Evolutionary conservation across 148 eudicot genomes (phyloP).

Genomic region (Suaeda aralocaspica): DNA sequence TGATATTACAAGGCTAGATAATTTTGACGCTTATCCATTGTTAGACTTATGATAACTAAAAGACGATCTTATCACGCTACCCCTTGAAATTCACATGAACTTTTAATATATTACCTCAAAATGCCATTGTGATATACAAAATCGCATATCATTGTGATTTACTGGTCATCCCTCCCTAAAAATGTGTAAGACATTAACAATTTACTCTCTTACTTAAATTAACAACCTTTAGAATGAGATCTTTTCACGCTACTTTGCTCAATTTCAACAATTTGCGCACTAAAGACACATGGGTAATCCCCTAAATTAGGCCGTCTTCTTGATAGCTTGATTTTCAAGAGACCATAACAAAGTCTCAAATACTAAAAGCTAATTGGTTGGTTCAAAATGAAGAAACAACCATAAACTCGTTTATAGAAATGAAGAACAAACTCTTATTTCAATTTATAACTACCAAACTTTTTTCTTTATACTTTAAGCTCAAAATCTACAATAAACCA

Average conservation of each 20-base stretch:
- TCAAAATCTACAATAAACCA: conserved; percentile 1
- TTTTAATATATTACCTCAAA: too few species aligned
- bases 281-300: conserved; percentile 10
- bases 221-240: too few species aligned
- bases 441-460: conserved; percentile 21
- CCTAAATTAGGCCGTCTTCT: conserved; percentile 13
- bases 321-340: neutral
- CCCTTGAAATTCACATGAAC: too few species aligned
- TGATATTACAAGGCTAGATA: too few species aligned
- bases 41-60: too few species aligned
- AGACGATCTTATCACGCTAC: too few species aligned
- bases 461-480: conserved; percentile 16
- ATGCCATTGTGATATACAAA: too few species aligned
- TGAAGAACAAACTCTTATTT: conserved; percentile 6
- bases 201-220: too few species aligned
- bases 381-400: conserved; percentile 24
- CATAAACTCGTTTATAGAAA: conserved; percentile 25
- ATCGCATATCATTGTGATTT: too few species aligned
- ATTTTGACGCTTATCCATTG: too few species aligned
- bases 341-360: conserved; percentile 7
- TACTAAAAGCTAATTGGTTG: conserved; percentile 15
- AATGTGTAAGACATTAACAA: too few species aligned
- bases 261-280: neutral
- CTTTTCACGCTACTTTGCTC: neutral
- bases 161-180: too few species aligned